Evolutionary conservation across 805 yeast species (phyloP).

Genomic region (Starmerella riodocensis): DNA sequence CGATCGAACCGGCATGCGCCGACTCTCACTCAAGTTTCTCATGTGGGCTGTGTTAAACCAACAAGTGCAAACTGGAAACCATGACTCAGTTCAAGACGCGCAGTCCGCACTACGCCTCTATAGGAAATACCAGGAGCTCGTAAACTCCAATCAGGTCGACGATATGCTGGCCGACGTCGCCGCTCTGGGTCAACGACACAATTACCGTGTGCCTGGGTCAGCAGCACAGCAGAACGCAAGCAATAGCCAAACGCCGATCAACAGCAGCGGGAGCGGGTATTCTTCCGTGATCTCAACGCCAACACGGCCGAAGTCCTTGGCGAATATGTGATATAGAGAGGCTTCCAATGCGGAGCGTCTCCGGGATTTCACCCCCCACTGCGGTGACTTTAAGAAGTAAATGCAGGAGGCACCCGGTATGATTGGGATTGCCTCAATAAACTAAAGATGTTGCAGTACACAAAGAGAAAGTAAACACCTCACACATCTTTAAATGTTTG

Average conservation of each 20-base stretch:
- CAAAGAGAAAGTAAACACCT: not conserved
- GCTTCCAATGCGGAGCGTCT: too few relatives aligned
- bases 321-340: too few relatives aligned
- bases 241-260: too few relatives aligned
- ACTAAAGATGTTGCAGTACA: not conserved
- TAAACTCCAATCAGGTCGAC: conserved; percentile 46
- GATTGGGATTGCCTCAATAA: too few relatives aligned
- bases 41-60: conserved; percentile 65
- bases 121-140: conserved; percentile 53
- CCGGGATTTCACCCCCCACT: too few relatives aligned
- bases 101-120: conserved; percentile 68
- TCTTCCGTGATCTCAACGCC: too few relatives aligned
- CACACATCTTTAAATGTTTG: too few relatives aligned
- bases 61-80: conserved; percentile 82
- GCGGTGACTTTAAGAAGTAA: too few relatives aligned
- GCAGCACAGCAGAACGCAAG: too few relatives aligned
- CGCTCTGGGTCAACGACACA: conserved; percentile 28
- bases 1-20: conserved; percentile 48
- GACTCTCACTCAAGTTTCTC: conserved; percentile 69
- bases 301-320: too few relatives aligned
- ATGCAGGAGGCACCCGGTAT: too few relatives aligned
- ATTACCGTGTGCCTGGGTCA: conserved; percentile 27
- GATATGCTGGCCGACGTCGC: conserved; percentile 52
- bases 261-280: too few relatives aligned
- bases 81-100: conserved; percentile 96